These are phyloP conservation scores for Boletales sp. DNA, from an alignment of 768 basidiomycete genomes.

Conservation along the genomic window DNA sequence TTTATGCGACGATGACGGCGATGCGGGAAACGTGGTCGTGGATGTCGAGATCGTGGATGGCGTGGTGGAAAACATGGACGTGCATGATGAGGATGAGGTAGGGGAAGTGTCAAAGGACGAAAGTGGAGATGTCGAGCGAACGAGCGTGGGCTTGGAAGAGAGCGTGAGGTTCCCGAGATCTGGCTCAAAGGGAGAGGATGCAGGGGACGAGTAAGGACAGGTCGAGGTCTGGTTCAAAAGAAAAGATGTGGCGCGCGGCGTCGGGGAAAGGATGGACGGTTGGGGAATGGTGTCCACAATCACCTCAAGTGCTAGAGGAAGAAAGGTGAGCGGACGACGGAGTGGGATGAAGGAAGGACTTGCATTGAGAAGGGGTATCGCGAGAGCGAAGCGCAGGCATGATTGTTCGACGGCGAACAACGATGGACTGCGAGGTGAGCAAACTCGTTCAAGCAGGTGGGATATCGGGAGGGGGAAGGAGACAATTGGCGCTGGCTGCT, in stretches of 20 bases:
- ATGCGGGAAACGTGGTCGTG: conserved; percentile 25
- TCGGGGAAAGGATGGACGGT: conserved; percentile 60
- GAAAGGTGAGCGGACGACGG: conserved; percentile 14
- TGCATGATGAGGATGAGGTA: conserved; percentile 30
- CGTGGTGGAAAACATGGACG: conserved; percentile 40
- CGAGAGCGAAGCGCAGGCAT: conserved; percentile 81
- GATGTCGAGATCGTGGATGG: conserved; percentile 33
- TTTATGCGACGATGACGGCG: conserved; percentile 39
- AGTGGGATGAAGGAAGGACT: conserved; percentile 17
- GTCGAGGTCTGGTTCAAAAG: conserved; percentile 34
- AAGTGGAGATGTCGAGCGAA: conserved; percentile 42
- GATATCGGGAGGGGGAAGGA: conserved; percentile 29
- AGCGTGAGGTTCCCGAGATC: conserved; percentile 49
- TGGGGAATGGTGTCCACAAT: conserved; percentile 57
- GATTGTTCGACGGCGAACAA: conserved; percentile 41
- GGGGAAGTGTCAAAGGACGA: conserved; percentile 21
- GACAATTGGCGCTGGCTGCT: conserved; percentile 12
- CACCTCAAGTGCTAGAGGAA: conserved; percentile 65
- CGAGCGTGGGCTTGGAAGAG: conserved; percentile 38
- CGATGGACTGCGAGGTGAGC: conserved; percentile 28
- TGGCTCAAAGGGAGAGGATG: conserved; percentile 71
- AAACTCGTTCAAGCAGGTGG: conserved; percentile 34
- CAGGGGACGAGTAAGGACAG: conserved; percentile 67
- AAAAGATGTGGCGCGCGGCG: conserved; percentile 51
- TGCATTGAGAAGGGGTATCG: conserved; percentile 58